Evolutionary conservation across 192 early-diverging fungal species (phyloP), one percentile per base, ranked within the genome.

Genomic region (Linnemannia exigua): DNA sequence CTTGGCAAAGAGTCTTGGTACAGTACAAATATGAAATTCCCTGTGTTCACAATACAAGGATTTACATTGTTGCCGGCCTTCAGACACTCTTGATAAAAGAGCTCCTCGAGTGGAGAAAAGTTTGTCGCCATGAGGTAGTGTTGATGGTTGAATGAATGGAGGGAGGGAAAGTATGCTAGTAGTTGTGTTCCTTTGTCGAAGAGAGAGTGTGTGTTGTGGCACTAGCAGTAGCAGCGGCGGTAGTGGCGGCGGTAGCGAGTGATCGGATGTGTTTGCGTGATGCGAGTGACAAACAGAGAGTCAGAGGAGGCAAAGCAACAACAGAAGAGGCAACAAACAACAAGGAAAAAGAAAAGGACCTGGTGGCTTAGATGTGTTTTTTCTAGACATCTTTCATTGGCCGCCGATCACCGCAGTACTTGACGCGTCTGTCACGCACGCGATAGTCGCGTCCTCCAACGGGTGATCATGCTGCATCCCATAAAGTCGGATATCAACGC

Each of bases 21-120:
- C 9, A 46, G 16, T 15, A 58, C 22, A 11, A 69, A 28, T 71
- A 37, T 35, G 20, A 28, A 35, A 38, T 16, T 36, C 25, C 33
- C 19, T 33, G 20, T 36, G 8, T 41, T 67, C 11, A 16, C 8
- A 46, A 16, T 12, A 19, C 44, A 36, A 47, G 17, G 31, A 70
- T 72, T 3, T 85, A 79, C 83, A 44, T 71, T 66, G 14, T 48
- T 37, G 15, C 70, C 77, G 6, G 72, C 54, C 51, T 79, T 79
- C 1, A 66, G 31, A 70, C 83, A 85, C 36, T 73, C 77, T 4
- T 79, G 48, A 38, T 85, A 79, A 50, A 85, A 79, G 66, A 75
- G 67, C 44, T 77, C 67, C 33, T 85, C 83, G 35, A 67, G 28
- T 14, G 58, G 58, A 15, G 58, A 31, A 63, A 63, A 25, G 58